Evolutionary conservation across 441 rosid species (phyloP).

Genomic region (Aquilaria agallochum): DNA sequence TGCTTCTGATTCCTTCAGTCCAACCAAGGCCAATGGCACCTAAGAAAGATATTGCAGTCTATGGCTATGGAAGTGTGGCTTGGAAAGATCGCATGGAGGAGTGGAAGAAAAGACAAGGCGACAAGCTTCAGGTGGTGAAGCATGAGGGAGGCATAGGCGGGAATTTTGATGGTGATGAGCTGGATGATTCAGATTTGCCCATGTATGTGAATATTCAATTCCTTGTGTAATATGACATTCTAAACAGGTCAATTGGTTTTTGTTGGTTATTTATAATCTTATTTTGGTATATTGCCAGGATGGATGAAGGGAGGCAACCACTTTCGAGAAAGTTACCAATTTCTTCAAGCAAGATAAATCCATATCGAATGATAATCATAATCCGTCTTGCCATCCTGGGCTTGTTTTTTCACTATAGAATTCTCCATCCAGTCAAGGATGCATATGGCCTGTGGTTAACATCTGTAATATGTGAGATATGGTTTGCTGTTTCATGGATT

Average conservation of each 20-base stretch:
- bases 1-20: slow-evolving; percentile 32
- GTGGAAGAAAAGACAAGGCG: slow-evolving; percentile 67
- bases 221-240: slow-evolving; percentile 1
- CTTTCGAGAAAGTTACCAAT: slow-evolving; percentile 69
- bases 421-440: slow-evolving; percentile 62
- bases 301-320: slow-evolving; percentile 91
- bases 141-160: slow-evolving; percentile 48
- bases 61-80: slow-evolving; percentile 81
- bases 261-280: slow-evolving; percentile 12
- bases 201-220: slow-evolving; percentile 31
- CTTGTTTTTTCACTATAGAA: slow-evolving; percentile 70
- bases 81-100: slow-evolving; percentile 85
- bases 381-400: slow-evolving; percentile 67
- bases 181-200: slow-evolving; percentile 64
- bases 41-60: slow-evolving; percentile 59
- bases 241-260: not conserved
- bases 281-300: slow-evolving; percentile 33
- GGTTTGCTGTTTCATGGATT: slow-evolving; percentile 86
- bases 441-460: slow-evolving; percentile 72
- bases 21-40: slow-evolving; percentile 75
- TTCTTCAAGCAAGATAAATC: slow-evolving; percentile 74
- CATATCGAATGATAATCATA: slow-evolving; percentile 62
- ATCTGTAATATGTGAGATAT: slow-evolving; percentile 75
- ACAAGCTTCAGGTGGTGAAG: slow-evolving; percentile 58
- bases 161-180: slow-evolving; percentile 27